phyloP scores from a whole-genome alignment of 2,329 filamentous ascomycete species.

The Hypoxylon sp. region DNA sequence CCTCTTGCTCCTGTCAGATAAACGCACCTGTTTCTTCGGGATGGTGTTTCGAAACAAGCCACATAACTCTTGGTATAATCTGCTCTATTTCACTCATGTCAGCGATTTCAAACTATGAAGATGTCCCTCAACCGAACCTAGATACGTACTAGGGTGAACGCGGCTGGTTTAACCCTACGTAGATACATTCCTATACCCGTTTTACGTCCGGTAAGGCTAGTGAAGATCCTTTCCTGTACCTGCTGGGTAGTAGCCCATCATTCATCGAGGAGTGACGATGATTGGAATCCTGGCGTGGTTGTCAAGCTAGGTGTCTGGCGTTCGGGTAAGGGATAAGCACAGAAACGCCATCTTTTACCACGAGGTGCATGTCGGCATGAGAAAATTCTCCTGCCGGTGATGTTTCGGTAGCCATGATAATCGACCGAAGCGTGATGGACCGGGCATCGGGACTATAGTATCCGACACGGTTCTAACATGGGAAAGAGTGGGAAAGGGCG shows the following conservation, averaged over 20 bases:
- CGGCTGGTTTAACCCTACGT: not conserved
- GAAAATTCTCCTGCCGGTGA: not conserved
- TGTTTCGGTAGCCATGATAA: not conserved
- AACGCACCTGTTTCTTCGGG: not conserved
- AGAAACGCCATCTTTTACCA: not conserved
- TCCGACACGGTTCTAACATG: conserved; percentile 3
- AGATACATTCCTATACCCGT: conserved; percentile 1
- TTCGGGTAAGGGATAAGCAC: conserved; percentile 10
- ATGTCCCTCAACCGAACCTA: not conserved
- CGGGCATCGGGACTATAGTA: not conserved
- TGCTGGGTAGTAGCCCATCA: not conserved
- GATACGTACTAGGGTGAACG: not conserved
- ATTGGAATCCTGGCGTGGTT: not conserved
- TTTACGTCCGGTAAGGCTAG: conserved; percentile 16
- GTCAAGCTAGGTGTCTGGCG: not conserved
- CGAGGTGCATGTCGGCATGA: not conserved
- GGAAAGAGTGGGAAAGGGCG: not conserved
- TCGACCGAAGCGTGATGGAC: not conserved
- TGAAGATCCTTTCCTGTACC: not conserved
- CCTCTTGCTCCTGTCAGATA: not conserved
- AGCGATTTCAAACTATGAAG: not conserved
- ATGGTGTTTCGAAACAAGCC: not conserved
- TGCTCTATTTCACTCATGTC: not conserved
- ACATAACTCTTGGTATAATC: not conserved
- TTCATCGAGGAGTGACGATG: not conserved